phyloP scores from a whole-genome alignment of 306 rosid species.

The Sindora glabra region DNA sequence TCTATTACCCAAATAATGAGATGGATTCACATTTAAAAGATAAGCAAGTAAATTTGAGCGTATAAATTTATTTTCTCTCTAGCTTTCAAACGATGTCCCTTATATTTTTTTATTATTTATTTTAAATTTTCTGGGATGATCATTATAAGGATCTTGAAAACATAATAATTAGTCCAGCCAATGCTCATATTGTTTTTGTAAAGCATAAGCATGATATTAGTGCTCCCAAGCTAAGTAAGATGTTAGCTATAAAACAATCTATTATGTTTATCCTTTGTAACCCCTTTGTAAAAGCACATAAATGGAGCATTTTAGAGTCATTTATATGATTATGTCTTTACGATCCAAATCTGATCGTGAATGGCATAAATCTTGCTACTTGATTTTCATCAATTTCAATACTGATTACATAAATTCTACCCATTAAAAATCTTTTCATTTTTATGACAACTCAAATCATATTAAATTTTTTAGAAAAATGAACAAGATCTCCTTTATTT shows the following conservation, averaged over 20 bases:
- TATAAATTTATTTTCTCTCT: not conserved
- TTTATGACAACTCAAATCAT: too few relatives aligned
- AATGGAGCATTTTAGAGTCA: not conserved
- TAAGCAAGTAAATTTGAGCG: conserved; percentile 33
- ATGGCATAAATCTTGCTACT: too few relatives aligned
- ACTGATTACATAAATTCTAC: too few relatives aligned
- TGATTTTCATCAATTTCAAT: too few relatives aligned
- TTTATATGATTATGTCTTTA: conserved; percentile 3
- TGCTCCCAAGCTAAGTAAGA: conserved; percentile 46
- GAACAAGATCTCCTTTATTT: too few relatives aligned
- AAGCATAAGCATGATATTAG: conserved; percentile 55
- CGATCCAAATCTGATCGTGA: too few relatives aligned
- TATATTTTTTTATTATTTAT: not conserved
- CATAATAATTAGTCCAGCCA: conserved; percentile 57
- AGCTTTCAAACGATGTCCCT: not conserved
- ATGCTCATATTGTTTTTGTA: conserved; percentile 67
- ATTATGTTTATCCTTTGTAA: not conserved
- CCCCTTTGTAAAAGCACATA: not conserved
- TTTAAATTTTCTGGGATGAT: conserved; percentile 34
- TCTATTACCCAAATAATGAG: conserved; percentile 57
- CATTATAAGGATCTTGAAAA: conserved; percentile 80
- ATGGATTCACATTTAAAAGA: conserved; percentile 73
- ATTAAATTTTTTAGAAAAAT: too few relatives aligned
- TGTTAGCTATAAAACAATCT: not conserved
- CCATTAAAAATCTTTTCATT: too few relatives aligned